phyloP scores from a whole-genome alignment of 371 early-diverging fungal species.

The Mortierella sp. region DNA sequence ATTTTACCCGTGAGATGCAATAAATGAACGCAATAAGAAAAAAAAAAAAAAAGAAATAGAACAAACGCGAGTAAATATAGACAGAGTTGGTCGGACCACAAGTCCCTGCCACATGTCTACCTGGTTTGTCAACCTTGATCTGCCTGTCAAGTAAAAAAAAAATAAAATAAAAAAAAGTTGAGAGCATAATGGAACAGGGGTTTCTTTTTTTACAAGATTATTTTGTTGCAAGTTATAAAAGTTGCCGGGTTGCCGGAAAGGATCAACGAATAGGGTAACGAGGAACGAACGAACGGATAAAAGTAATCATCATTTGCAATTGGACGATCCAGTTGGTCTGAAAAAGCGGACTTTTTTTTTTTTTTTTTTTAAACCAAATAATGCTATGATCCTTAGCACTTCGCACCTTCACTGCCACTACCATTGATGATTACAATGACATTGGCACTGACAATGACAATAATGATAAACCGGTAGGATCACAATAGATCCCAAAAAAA shows the following conservation, averaged over 20 bases:
- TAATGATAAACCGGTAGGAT: too few species aligned
- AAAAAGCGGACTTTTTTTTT: not conserved
- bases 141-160: too few species aligned
- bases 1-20: too few species aligned
- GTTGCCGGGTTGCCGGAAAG: not conserved
- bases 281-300: not conserved
- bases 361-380: not conserved
- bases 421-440: too few species aligned
- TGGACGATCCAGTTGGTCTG: slow-evolving; percentile 1
- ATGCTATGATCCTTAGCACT: not conserved
- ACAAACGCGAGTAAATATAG: not conserved
- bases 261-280: not conserved
- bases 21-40: not conserved
- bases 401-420: too few species aligned
- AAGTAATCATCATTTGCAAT: not conserved
- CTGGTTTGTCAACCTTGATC: not conserved
- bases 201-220: not conserved
- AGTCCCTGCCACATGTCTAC: not conserved
- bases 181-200: not conserved
- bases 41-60: not conserved
- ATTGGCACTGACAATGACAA: too few species aligned
- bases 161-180: not conserved
- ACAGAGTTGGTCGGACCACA: not conserved
- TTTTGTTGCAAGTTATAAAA: not conserved
- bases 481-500: too few species aligned